These are phyloP conservation scores for Phaeophleospora eucalypticola DNA, from an alignment of 2,329 filamentous ascomycete genomes.

Conservation along the genomic window DNA sequence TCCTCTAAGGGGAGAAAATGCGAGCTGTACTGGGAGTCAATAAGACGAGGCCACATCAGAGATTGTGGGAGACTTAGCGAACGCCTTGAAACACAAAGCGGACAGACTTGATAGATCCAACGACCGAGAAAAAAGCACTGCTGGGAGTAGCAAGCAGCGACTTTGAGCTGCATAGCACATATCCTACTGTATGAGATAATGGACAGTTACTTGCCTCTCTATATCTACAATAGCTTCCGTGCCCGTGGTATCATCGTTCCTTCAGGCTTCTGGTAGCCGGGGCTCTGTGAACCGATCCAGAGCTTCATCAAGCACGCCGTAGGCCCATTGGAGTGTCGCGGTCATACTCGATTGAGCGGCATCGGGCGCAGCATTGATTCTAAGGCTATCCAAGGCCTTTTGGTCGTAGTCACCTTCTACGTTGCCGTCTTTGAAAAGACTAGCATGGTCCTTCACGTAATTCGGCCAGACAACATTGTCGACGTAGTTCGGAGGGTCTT, in stretches of 20 bases:
- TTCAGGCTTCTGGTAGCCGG: background rate
- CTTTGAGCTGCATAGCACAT: too few species aligned
- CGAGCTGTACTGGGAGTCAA: too few species aligned
- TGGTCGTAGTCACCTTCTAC: constrained; percentile 56
- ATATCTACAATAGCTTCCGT: background rate
- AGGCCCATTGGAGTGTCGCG: constrained; percentile 38
- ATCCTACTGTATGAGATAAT: background rate
- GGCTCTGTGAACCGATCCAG: constrained; percentile 17
- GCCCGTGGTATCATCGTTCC: background rate
- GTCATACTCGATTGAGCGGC: constrained; percentile 32
- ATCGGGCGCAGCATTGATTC: constrained; percentile 30
- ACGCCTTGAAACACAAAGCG: too few species aligned
- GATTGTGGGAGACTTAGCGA: too few species aligned
- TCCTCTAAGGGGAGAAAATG: too few species aligned
- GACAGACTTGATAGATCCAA: too few species aligned
- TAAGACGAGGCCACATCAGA: too few species aligned
- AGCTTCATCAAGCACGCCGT: constrained; percentile 24
- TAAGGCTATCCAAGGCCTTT: constrained; percentile 33
- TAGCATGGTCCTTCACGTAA: constrained; percentile 75
- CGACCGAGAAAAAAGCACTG: too few species aligned
- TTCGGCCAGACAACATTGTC: constrained; percentile 95
- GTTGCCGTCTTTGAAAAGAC: constrained; percentile 69
- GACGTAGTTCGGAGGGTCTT: constrained; percentile 89
- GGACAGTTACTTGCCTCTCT: background rate
- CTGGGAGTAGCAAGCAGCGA: too few species aligned